These are phyloP conservation scores for Roridomyces roridus DNA, from an alignment of 768 basidiomycete species.

Conservation along the genomic window DNA sequence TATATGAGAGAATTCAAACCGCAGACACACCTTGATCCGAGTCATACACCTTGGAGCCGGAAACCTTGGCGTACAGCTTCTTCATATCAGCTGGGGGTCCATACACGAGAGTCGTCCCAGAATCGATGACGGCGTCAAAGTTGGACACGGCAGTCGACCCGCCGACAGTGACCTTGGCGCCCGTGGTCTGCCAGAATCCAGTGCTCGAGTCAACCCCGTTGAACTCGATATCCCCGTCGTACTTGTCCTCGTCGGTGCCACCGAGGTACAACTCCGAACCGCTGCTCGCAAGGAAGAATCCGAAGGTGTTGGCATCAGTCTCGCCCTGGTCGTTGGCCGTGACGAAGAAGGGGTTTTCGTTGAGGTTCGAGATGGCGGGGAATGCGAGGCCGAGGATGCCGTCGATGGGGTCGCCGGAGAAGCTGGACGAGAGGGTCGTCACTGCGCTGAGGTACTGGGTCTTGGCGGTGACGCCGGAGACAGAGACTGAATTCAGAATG, in stretches of 20 bases:
- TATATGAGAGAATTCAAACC: background rate
- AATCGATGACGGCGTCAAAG: constrained; percentile 9
- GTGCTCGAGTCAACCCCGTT: constrained; percentile 23
- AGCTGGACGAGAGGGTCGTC: constrained; percentile 34
- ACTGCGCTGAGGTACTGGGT: constrained; percentile 38
- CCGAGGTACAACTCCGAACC: constrained; percentile 58
- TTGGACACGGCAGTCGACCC: constrained; percentile 1
- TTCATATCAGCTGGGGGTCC: background rate
- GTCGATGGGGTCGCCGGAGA: constrained; percentile 24
- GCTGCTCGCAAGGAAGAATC: constrained; percentile 46
- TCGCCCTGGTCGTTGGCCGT: constrained; percentile 41
- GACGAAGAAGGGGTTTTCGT: constrained; percentile 42
- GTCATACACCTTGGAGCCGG: constrained; percentile 9
- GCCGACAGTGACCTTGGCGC: constrained; percentile 20
- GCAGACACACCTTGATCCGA: background rate
- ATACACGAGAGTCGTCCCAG: constrained; percentile 26
- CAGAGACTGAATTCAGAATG: background rate
- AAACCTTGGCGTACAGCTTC: constrained; percentile 10
- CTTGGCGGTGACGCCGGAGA: constrained; percentile 21
- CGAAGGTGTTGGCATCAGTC: constrained; percentile 43
- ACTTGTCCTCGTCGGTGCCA: constrained; percentile 49
- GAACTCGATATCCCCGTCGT: constrained; percentile 49
- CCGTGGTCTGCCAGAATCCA: constrained; percentile 33
- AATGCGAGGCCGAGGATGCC: constrained; percentile 42
- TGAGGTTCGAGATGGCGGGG: constrained; percentile 36